These are phyloP conservation scores for Murraya paniculata DNA, from an alignment of 345 rosid genomes.

Conservation along the genomic window DNA sequence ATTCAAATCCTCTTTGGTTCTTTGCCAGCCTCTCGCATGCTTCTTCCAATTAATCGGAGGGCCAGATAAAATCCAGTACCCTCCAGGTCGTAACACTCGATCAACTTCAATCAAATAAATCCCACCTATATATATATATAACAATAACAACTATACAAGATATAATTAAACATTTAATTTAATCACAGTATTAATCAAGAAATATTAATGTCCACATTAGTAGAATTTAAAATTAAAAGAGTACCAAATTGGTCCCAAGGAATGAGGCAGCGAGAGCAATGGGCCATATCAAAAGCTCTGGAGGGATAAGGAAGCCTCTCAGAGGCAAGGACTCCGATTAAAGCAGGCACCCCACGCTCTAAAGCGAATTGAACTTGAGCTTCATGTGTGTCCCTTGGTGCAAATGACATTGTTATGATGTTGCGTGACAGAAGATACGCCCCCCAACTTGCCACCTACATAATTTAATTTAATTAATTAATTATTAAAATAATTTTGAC, in stretches of 20 bases:
- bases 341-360: constrained; percentile 73
- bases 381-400: constrained; percentile 71
- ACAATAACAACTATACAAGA: too few relatives aligned
- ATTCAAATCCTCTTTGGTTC: constrained; percentile 45
- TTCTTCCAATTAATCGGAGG: constrained; percentile 64
- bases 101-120: constrained; percentile 61
- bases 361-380: constrained; percentile 75
- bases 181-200: too few relatives aligned
- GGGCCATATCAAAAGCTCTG: constrained; percentile 72
- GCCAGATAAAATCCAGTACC: constrained; percentile 73
- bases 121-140: constrained; percentile 33
- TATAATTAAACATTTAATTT: too few relatives aligned
- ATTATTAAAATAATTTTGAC: not conserved
- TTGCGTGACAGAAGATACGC: constrained; percentile 51
- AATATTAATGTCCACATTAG: too few relatives aligned
- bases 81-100: constrained; percentile 63
- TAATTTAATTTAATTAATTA: too few relatives aligned
- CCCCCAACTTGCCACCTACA: constrained; percentile 74
- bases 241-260: constrained; percentile 59
- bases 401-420: constrained; percentile 56
- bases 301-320: constrained; percentile 63
- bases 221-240: too few relatives aligned
- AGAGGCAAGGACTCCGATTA: constrained; percentile 58
- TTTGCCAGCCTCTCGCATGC: constrained; percentile 52
- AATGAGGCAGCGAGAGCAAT: constrained; percentile 77